Conservation (phyloP, 441 rosid genomes). For the Gossypium davidsonii region DNA sequence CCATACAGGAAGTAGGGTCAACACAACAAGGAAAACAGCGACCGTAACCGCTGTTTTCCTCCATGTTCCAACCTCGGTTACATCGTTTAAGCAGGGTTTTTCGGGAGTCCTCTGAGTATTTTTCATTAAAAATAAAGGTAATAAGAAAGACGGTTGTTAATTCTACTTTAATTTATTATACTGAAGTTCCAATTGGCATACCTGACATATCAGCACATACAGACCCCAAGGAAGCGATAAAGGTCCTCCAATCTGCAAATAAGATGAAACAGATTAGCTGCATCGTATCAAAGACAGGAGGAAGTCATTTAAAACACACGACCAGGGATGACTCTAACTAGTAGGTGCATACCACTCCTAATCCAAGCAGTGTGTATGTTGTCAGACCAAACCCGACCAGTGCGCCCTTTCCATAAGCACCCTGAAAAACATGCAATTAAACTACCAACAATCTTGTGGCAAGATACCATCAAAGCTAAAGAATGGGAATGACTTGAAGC, state of each 20-base stretch:
- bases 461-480: background rate
- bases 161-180: background rate
- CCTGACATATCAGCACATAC: constrained; percentile 90
- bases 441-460: background rate
- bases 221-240: constrained; percentile 95
- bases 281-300: background rate
- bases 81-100: constrained; percentile 84
- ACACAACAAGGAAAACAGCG: constrained; percentile 51
- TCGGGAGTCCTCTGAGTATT: constrained; percentile 70
- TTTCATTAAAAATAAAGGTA: background rate
- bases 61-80: constrained; percentile 90
- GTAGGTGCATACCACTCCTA: constrained; percentile 71
- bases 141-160: background rate
- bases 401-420: constrained; percentile 80
- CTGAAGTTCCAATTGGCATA: constrained; percentile 13
- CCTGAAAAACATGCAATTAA: constrained; percentile 35
- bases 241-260: constrained; percentile 79
- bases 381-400: constrained; percentile 66
- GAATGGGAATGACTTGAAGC: background rate
- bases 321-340: background rate
- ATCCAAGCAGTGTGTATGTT: constrained; percentile 77
- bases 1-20: constrained; percentile 82
- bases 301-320: background rate
- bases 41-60: constrained; percentile 55
- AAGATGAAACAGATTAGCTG: background rate